A percentile compares a stretch with the other conserved stretches of the same genome.
Evolutionary conservation across 371 early-diverging fungal genomes (phyloP).

Genomic region (Synchytrium microbalum): DNA sequence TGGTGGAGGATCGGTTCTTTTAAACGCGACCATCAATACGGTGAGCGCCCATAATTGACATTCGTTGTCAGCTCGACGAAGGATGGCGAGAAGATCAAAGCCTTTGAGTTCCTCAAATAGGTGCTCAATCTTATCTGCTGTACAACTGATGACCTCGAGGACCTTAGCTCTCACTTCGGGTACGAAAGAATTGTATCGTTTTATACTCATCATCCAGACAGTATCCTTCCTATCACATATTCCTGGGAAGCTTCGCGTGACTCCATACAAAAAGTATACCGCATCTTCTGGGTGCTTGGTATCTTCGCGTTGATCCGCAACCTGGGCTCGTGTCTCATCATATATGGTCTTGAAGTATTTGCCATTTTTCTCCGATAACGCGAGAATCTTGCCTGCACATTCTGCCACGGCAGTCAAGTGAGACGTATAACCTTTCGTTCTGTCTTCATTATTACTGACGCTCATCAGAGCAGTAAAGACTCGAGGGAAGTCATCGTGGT

Average conservation of each 20-base stretch:
- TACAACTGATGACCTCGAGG: constrained; percentile 47
- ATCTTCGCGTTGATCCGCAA: background rate
- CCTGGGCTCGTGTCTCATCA: background rate
- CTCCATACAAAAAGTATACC: background rate
- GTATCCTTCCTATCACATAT: background rate
- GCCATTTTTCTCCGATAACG: background rate
- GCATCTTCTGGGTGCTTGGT: background rate
- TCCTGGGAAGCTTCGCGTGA: background rate
- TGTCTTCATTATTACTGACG: background rate
- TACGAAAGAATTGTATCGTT: background rate
- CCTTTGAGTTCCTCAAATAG: constrained; percentile 44
- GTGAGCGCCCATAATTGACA: constrained; percentile 38
- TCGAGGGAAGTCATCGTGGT: background rate
- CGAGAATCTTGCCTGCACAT: background rate
- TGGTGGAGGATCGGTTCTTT: constrained; percentile 30
- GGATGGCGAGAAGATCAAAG: constrained; percentile 33
- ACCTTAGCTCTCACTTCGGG: constrained; percentile 24
- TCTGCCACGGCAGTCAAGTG: background rate
- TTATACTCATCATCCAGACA: background rate
- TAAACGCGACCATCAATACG: constrained; percentile 41
- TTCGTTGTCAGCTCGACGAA: constrained; percentile 46
- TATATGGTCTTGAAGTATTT: background rate
- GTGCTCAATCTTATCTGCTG: constrained; percentile 37
- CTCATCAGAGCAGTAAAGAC: background rate
- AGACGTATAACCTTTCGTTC: background rate